Base-by-base conservation (phyloP, 495 filamentous ascomycete genomes). In the Filosporella fistucella region DNA sequence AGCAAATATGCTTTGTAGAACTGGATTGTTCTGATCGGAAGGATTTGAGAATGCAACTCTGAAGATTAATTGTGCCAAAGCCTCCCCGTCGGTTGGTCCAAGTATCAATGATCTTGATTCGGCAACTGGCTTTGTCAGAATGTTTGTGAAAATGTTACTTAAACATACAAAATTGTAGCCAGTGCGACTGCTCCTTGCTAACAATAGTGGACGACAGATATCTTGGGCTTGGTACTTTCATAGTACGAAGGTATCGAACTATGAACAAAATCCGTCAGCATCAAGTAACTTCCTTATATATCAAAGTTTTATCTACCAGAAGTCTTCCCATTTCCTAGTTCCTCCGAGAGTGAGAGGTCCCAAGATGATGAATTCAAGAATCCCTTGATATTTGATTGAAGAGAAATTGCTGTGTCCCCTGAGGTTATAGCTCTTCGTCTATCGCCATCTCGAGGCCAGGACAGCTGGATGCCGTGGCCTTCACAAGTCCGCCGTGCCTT, bases 401-500 rank as follows among this genome's bases (percentile, higher is more conserved):
- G 35, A 25, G 30, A 11, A 28, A 24, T 21, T 41, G 45, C 44
- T 17, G 40, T 40, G 41, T 57, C 36, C 44, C 45, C 44, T 37
- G 41, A 50, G n/a, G 50, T 28, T 13, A 57, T 42, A 40, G 54
- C 51, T 49, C 54, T 48, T 46, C 49, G 48, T 39, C 24, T 38
- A 24, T 57, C 54, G 20, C 54, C 54, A 35, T 49, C 50, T 40
- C 54, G 50, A 54, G 54, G 54, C 54, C 54, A 57, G 40, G 54
- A 53, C 25, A 57, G 40, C 33, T 53, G 50, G 34, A 54, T 49
- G 38, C 54, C 54, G 54, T 57, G 54, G 50, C 54, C 54, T 49
- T 54, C 44, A 54, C 54, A 57, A 23, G 42, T 44, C 34, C 50
- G 51, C 26, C 47, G 20, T 20, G 47, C 47, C 35, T 51, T 49